These are phyloP conservation scores for Scedosporium minutisporum DNA, from an alignment of 2,329 filamentous ascomycete genomes.

Conservation along the genomic window DNA sequence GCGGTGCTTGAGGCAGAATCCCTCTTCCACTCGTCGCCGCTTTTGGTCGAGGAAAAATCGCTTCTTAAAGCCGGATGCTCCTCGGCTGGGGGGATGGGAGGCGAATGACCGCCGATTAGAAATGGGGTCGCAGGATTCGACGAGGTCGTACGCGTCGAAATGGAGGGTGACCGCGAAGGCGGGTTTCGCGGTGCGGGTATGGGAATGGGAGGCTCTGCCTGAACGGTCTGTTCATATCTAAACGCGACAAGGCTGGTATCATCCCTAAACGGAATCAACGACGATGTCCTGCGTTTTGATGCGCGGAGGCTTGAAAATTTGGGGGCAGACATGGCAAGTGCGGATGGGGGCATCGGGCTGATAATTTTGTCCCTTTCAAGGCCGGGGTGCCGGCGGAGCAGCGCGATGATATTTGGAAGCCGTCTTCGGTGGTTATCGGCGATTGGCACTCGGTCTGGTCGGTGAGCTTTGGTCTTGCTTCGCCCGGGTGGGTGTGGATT, in stretches of 20 bases:
- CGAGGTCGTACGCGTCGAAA: constrained; percentile 11
- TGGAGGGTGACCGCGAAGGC: constrained; percentile 14
- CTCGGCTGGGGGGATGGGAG: constrained; percentile 30
- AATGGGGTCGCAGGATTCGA: constrained; percentile 17
- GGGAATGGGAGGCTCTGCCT: constrained; percentile 46
- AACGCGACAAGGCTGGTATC: constrained; percentile 43
- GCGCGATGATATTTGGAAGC: too few species aligned
- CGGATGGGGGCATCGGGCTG: too few species aligned
- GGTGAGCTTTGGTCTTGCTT: too few species aligned
- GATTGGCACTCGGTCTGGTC: too few species aligned
- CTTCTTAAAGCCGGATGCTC: constrained; percentile 43
- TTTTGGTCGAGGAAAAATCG: constrained; percentile 12
- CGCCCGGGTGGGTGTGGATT: too few species aligned
- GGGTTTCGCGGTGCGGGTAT: constrained; percentile 13
- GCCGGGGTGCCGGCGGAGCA: too few species aligned
- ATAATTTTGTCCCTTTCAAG: too few species aligned
- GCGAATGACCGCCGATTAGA: constrained; percentile 19
- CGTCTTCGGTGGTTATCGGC: too few species aligned
- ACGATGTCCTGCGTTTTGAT: constrained; percentile 27
- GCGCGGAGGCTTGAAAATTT: constrained; percentile 31
- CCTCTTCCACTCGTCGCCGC: constrained; percentile 37
- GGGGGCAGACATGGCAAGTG: constrained; percentile 3
- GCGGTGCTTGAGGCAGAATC: constrained; percentile 43
- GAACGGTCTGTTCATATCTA: constrained; percentile 51
- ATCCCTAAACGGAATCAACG: constrained; percentile 32